Base-by-base conservation (phyloP, 805 yeast genomes). In the Yamadazyma laniorum region DNA sequence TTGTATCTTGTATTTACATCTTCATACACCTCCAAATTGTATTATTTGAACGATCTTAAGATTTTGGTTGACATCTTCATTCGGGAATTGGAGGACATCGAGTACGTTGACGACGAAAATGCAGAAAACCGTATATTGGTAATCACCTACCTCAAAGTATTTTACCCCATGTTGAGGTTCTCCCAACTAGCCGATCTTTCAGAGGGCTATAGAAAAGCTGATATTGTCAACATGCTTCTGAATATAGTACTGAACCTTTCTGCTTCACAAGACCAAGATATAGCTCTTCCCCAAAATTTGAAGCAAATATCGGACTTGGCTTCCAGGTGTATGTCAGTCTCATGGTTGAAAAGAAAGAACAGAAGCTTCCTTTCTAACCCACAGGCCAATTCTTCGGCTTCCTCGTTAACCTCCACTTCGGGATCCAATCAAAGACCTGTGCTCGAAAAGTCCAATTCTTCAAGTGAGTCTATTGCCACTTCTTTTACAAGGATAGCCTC, bases 51-150 rank as follows among this genome's bases (percentile, higher is more conserved):
- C 51, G 98, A 90, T 56, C 62, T 90, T 42, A 81, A 83, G 50
- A 95, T 90, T 5, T 72, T 90, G 40, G 80, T 85, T 11, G 96
- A 88, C 52, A 89, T 90, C 7, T 69, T 90, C 36, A 70, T 90
- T 1, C 66, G 98, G 37, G 96, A 90, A 54, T 66, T 91, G 37
- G 75, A 75, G 47, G 80, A 90, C 51, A 59, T 87, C 28, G 76
- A 89, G 16, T 68, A 60, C 36, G 73, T 70, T 9, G 76, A 75
- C 15, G 76, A 77, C 26, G 82, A 74, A 40, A 61, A 73, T 7
- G 61, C 80, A 28, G 77, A 85, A 38, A 81, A 82, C 52, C 78
- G 88, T 8, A 44, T 59, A 15, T 45, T 68, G 25, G 54, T 63
- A 5, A 45, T 66, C 18, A 61, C 70, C 2, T 88, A 83, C 51